Evolutionary conservation across 2,329 filamentous ascomycete genomes (phyloP), one percentile per base, ranked within the genome.

Genomic region (Conoideocrella luteorostrata): DNA sequence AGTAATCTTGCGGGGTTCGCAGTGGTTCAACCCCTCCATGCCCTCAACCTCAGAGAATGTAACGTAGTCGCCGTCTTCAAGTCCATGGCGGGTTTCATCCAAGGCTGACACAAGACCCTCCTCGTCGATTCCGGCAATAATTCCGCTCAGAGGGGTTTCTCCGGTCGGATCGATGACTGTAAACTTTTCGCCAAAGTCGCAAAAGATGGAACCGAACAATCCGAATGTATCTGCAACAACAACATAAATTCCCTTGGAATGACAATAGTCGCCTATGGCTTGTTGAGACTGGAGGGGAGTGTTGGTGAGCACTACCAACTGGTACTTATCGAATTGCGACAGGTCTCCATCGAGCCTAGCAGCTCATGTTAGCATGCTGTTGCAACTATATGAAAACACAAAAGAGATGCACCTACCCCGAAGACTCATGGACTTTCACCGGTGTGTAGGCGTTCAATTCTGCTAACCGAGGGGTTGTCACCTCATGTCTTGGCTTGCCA

Each of bases 401-500:
- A 12, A 17, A 15, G 13, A 12, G 4, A 9, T n/a, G 2, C 11
- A 53, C 58, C 43, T 68, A 79, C 77, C 68, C 70, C 17, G 69
- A 54, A 29, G 78, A 76, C 50, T 79, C 63, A 63, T 89, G 89
- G 47, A 95, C 77, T 48, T 80, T 78, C 46, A 98, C 86, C 6
- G 93, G 93, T 4, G 91, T 95, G 62, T 98, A 98, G 48, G 89
- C 87, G 66, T 98, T 98, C 53, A 98, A 78, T 67, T 98, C 93
- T 33, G 89, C 87, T 22, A 98, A 86, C 41, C 88, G 83, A 7
- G 93, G 91, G 2, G 85, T 88, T 2, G 91, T 95, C 43, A 88
- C 86, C 53, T 82, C 75, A 52, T 91, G 93, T 61, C 93, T 83
- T 4, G 89, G 86, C 72, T 95, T 95, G 58, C 93, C 93, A 43